Evolutionary conservation across 2,329 filamentous ascomycete species (phyloP), one percentile per base, ranked within the genome.

Genomic region (Hypoxylon sp.): DNA sequence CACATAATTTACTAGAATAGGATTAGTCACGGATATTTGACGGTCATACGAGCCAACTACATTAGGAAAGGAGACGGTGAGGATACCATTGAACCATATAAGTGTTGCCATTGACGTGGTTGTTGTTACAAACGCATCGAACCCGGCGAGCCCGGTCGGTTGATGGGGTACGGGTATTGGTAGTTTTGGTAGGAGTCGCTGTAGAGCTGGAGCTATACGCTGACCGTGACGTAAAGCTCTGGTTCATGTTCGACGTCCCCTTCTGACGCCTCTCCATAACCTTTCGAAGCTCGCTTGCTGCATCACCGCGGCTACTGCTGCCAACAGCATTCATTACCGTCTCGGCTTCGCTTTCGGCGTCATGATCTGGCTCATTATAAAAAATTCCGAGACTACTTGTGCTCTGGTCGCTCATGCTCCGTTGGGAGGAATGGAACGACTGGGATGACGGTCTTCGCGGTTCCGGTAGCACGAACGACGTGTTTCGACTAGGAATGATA

Each of bases 61-160:
- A 29, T 9, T 47, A 57, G n/a, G 53, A 22, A 57, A 60, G 19
- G 31, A 31, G 52, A 57, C 42, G 85, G 58, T 13, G 31, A 47
- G 22, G 13, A 67, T 82, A 91, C 89, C 89, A 91, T 78, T 90
- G 87, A 64, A 91, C 84, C 84, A 91, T 85, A 71, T 88, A 88
- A 64, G 81, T 81, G 70, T 85, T 83, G 54, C 83, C 82, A 50
- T 83, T 81, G 44, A 74, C 68, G 31, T 75, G 75, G 73, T 72
- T 77, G 56, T 72, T 71, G 33, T 75, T 83, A 75, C 89, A 91
- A 17, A 90, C 81, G 72, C 89, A 91, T 67, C 88, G 83, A 33
- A 90, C 83, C 22, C 79, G 80, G 47, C 82, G 81, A 48, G 78
- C 80, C 24, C 82, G 79, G 35, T 79, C 79, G 2, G 82, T 81